phyloP scores from a whole-genome alignment of 176 grass and related monocot genomes.

The sorghum (Sorghum bicolor) region DNA sequence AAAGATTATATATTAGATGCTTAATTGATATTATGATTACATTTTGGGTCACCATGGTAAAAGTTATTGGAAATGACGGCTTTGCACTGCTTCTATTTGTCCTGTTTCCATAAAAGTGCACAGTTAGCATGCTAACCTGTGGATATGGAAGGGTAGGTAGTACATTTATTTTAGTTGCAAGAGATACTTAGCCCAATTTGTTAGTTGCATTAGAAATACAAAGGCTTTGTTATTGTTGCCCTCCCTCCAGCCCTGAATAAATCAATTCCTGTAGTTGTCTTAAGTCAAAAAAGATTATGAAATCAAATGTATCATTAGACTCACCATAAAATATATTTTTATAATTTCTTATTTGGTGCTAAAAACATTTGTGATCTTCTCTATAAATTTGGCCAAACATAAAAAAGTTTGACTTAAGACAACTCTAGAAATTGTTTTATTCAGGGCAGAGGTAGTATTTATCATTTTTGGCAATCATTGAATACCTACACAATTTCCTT shows the following conservation, averaged over 20 bases:
- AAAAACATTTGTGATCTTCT: too few species aligned
- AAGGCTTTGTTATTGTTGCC: background rate
- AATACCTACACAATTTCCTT: background rate
- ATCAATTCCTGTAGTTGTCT: too few species aligned
- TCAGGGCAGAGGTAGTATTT: too few species aligned
- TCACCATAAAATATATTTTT: too few species aligned
- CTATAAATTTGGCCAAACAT: too few species aligned
- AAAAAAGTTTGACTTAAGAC: too few species aligned
- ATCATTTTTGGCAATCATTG: background rate
- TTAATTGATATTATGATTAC: background rate
- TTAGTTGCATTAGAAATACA: background rate
- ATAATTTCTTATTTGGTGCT: too few species aligned
- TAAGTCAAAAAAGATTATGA: too few species aligned
- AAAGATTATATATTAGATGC: background rate
- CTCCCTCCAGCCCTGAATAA: background rate
- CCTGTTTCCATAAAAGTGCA: background rate
- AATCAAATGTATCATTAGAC: too few species aligned
- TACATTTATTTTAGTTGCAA: background rate
- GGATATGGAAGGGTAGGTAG: background rate
- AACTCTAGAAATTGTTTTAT: too few species aligned
- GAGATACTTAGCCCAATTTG: background rate
- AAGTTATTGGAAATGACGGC: background rate
- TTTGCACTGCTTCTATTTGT: background rate
- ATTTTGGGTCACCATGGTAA: background rate
- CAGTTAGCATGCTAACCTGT: background rate